phyloP scores from a whole-genome alignment of 2,329 filamentous ascomycete genomes.

The Nigrospora oryzae region DNA sequence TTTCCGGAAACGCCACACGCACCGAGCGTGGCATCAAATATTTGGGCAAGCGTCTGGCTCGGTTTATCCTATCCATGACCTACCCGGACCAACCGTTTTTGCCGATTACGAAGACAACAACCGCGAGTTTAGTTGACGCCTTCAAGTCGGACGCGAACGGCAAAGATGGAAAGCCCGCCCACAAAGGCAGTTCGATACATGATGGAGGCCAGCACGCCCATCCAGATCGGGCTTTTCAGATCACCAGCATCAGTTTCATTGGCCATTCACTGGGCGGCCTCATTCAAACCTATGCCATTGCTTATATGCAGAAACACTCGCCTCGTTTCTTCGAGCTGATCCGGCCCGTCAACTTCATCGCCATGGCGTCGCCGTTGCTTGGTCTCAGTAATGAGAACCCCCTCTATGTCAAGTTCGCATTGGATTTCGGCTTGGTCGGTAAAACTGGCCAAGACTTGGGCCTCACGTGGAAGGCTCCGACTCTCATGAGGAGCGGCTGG shows the following conservation, averaged over 20 bases:
- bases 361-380: slow-evolving; percentile 78
- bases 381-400: slow-evolving; percentile 97
- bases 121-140: slow-evolving; percentile 31
- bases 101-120: slow-evolving; percentile 47
- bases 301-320: slow-evolving; percentile 94
- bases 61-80: slow-evolving; percentile 81
- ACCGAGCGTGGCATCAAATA: slow-evolving; percentile 97
- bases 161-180: slow-evolving; percentile 38
- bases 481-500: slow-evolving; percentile 78
- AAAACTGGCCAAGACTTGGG: slow-evolving; percentile 92
- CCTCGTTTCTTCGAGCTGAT: slow-evolving; percentile 84
- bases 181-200: slow-evolving; percentile 55
- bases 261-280: slow-evolving; percentile 86
- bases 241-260: slow-evolving; percentile 92
- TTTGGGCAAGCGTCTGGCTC: slow-evolving; percentile 85
- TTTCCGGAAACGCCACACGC: slow-evolving; percentile 78
- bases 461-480: slow-evolving; percentile 87
- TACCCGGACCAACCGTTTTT: slow-evolving; percentile 90
- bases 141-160: slow-evolving; percentile 29
- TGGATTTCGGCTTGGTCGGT: slow-evolving; percentile 95
- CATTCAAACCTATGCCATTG: slow-evolving; percentile 88
- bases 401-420: slow-evolving; percentile 90
- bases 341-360: slow-evolving; percentile 82
- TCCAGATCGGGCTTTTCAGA: slow-evolving; percentile 58
- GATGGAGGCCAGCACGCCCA: slow-evolving; percentile 20